Base-by-base conservation (phyloP, 129 eudicot species). In the Cynara cardunculus region DNA sequence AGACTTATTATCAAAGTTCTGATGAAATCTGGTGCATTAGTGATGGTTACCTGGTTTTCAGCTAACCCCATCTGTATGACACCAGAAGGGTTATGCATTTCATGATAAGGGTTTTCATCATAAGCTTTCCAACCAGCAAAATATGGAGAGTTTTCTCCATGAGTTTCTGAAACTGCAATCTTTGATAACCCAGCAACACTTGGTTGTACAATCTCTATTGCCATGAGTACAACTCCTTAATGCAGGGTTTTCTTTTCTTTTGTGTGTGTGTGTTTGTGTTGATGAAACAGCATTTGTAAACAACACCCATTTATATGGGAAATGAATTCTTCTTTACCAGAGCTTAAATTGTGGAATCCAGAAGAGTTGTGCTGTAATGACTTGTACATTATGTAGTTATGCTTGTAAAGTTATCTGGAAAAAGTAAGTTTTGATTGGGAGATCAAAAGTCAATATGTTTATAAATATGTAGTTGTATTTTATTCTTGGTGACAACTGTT, bases 81-180 rank as follows among this genome's bases (percentile, higher is more conserved):
- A 14, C 98, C 98, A 2, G 86, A 61, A 2, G 98, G 92, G 28
- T 93, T 93, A 18, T 37, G 18, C 0, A 26, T 22, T 74, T 91
- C 97, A 71, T 93, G 84, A 76, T 91, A 90, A 27, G 98, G 98
- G 80, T 93, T 73, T 77, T 93, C 97, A 80, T 93, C 97, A 64
- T 93, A 93, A 11, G 98, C 98, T 78, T 91, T 93, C 98, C 98
- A 93, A 69, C 98, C 98, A 1, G 98, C 97, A 86, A 93, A 93
- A 73, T 93, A 93, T 0, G 98, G 98, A 0, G 98, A 93, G 81
- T 93, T 91, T 87, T 93, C 98, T 30, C 98, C 98, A 72, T 93
- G 98, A 66, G 98, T 93, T 35, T 93, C 92, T 27, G 97, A 93
- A 41, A 77, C 84, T 10, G 94, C 98, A 61, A 93, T 68, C 71